A percentile compares a stretch with the other conserved stretches of the same genome.
Evolutionary conservation across 1,139 yeast species (phyloP).

Genomic region (Yamadazyma trypodendri): DNA sequence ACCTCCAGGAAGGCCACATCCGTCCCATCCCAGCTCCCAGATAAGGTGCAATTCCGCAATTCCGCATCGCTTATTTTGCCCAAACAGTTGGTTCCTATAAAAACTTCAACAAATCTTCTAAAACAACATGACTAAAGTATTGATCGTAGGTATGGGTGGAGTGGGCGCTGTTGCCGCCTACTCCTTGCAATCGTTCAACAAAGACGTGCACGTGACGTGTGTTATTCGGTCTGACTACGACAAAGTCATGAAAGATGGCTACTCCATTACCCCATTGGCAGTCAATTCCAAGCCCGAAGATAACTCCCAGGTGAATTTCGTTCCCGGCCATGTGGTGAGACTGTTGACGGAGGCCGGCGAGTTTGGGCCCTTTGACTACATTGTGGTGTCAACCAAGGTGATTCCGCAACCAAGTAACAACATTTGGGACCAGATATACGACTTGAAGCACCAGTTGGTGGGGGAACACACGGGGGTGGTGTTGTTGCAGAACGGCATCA

Average conservation of each 20-base stretch:
- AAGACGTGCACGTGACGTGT: conserved; percentile 28
- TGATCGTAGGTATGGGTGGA: conserved; percentile 67
- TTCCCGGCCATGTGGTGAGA: conserved; percentile 25
- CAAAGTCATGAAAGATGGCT: conserved; percentile 25
- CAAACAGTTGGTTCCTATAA: background rate
- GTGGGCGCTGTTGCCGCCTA: conserved; percentile 33
- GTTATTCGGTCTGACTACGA: conserved; percentile 35
- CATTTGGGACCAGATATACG: conserved; percentile 24
- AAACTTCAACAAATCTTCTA: background rate
- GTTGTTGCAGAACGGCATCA: conserved; percentile 35
- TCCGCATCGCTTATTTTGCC: background rate
- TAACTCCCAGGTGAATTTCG: conserved; percentile 18
- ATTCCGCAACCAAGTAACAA: conserved; percentile 23
- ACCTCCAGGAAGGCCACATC: too few relatives aligned
- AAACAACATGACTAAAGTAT: conserved; percentile 31
- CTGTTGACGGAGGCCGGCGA: conserved; percentile 23
- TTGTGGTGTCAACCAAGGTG: conserved; percentile 34
- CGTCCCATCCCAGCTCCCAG: too few relatives aligned
- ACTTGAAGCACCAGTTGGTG: conserved; percentile 9
- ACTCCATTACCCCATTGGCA: conserved; percentile 27
- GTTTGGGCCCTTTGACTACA: conserved; percentile 30
- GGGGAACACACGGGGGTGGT: conserved; percentile 18
- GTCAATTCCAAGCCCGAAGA: conserved; percentile 21
- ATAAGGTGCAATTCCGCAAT: background rate
- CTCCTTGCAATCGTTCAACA: conserved; percentile 23